Base-by-base conservation (phyloP, 1,139 yeast genomes). In the Suhomyces coccinellae region DNA sequence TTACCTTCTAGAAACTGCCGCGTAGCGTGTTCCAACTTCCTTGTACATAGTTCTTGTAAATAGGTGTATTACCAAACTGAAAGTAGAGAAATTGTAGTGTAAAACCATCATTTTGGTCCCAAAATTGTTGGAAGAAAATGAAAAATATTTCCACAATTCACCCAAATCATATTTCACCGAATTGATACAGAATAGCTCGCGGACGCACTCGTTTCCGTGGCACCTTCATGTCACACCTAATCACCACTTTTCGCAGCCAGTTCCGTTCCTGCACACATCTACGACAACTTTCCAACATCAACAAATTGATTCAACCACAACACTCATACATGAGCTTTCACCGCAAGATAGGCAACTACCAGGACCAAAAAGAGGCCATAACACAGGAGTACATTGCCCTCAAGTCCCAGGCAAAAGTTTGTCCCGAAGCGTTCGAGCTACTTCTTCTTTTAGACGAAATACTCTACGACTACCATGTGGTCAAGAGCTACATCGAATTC, bases 401-500 rank as follows among this genome's bases (percentile, higher is more conserved):
- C 31, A 50, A 54, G n/a, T 32, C 43, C 12, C 53, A 47, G 20
- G 46, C 27, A 3, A 56, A 49, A 13, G 20, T 45, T n/a, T 38
- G 55, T 17, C 52, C 52, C 22, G 48, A 48, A 24, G 45, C 53
- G 1, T 62, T 54, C 41, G 55, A 55, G 13, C 41, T 60, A 6
- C 41, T 65, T n/a, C 46, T 51, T 6, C 54, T 56, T 28, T 55
- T 62, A 42, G 69, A 65, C 44, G 61, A 61, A 33, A 45, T 60
- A 10, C 44, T 56, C 6, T 65, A 63, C 40, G 61, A 62, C 39
- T 62, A 55, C 38, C 51, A 59, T 36, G 65, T 51, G 29, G 38
- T 51, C 8, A 51, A 45, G 36, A 38, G 51, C 10, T 53, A 50
- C 38, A 36, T 52, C 17, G 53, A 47, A 13, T 32, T 33, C 24